Evolutionary conservation across 257 asterid species (phyloP).

Genomic region (Forsythia suspensa): DNA sequence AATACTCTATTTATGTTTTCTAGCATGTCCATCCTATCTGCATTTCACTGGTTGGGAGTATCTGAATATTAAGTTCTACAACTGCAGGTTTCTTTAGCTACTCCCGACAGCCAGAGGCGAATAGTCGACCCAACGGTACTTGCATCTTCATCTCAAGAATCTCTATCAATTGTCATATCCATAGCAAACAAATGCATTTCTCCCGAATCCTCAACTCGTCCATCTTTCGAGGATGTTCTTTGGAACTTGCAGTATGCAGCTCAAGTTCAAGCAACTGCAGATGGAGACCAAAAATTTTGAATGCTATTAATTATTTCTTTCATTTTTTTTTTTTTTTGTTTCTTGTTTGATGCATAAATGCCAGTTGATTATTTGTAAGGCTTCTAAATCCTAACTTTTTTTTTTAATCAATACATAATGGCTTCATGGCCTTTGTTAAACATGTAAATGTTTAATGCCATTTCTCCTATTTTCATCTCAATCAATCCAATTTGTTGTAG

Average conservation of each 20-base stretch:
- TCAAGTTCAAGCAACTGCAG: conserved; percentile 56
- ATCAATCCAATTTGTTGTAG: background rate
- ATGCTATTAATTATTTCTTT: background rate
- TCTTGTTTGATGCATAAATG: background rate
- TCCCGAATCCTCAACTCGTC: conserved; percentile 57
- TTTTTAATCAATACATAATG: background rate
- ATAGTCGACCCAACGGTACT: conserved; percentile 54
- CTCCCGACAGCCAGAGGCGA: conserved; percentile 43
- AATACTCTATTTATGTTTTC: too few relatives aligned
- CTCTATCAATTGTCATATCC: conserved; percentile 54
- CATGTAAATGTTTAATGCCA: background rate
- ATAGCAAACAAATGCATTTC: conserved; percentile 65
- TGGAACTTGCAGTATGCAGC: conserved; percentile 79
- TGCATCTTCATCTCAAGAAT: conserved; percentile 57
- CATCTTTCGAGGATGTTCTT: conserved; percentile 68
- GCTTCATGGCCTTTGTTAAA: background rate
- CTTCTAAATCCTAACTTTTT: background rate
- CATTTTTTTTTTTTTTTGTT: background rate
- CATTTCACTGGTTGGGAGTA: background rate
- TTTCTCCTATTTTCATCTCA: background rate
- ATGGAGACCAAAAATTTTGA: conserved; percentile 37
- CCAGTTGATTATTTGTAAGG: background rate
- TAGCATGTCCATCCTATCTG: background rate
- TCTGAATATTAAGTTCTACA: background rate
- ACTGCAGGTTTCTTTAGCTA: conserved; percentile 51